Evolutionary conservation across 2,329 filamentous ascomycete genomes (phyloP).

Genomic region (Alternaria novae-zelandiae): DNA sequence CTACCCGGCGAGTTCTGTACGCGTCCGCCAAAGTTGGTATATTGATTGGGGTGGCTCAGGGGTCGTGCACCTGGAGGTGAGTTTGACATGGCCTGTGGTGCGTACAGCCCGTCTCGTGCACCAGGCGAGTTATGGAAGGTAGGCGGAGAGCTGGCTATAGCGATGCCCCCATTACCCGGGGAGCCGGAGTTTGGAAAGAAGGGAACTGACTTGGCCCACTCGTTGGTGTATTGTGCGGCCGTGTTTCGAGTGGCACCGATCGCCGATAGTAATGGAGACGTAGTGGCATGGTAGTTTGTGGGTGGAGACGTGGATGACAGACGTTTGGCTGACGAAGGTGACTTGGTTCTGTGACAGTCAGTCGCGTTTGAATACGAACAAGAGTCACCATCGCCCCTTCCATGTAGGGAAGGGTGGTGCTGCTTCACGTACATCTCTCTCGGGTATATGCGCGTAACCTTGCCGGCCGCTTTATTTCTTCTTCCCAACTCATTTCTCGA

Average conservation of each 20-base stretch:
- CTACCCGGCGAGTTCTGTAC: slow-evolving; percentile 43
- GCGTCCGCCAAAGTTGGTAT: slow-evolving; percentile 51
- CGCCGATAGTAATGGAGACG: slow-evolving; percentile 48
- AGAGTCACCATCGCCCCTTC: neutral
- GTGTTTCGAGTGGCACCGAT: slow-evolving; percentile 46
- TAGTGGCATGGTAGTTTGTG: slow-evolving; percentile 46
- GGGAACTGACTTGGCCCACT: slow-evolving; percentile 56
- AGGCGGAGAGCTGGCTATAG: slow-evolving; percentile 55
- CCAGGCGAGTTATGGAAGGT: slow-evolving; percentile 45
- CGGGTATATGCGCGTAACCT: slow-evolving; percentile 50
- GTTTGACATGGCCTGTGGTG: slow-evolving; percentile 50
- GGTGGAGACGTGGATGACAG: slow-evolving; percentile 46
- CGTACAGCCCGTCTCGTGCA: slow-evolving; percentile 38
- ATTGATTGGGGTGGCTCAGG: slow-evolving; percentile 57
- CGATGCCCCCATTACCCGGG: slow-evolving; percentile 49
- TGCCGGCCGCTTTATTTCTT: slow-evolving; percentile 47
- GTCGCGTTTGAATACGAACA: slow-evolving; percentile 10
- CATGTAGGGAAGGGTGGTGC: neutral
- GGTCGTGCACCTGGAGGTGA: slow-evolving; percentile 46
- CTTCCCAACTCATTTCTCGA: slow-evolving; percentile 52
- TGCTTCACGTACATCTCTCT: slow-evolving; percentile 44
- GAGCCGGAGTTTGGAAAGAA: slow-evolving; percentile 51
- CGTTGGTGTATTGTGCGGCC: slow-evolving; percentile 50
- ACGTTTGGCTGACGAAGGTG: slow-evolving; percentile 42
- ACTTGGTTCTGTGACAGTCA: slow-evolving; percentile 43